Base-by-base conservation (phyloP, 163 green algal genomes). In the Volvox carteri region DNA sequence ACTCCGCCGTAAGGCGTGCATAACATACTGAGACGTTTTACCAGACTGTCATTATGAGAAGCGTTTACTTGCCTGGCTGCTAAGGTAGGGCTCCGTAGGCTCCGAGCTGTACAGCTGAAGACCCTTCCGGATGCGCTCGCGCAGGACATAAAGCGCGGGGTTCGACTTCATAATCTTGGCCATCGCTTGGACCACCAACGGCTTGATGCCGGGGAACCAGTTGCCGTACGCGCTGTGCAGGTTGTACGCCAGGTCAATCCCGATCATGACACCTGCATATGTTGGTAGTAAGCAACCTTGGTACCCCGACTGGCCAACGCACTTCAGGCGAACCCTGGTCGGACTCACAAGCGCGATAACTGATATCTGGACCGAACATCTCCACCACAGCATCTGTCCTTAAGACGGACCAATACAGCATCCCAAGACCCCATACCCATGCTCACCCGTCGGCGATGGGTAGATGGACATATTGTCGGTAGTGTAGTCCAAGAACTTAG, bases 381-480 rank as follows among this genome's bases (percentile, higher is more conserved):
- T n/a, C n/a, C n/a, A n/a, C n/a, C n/a, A n/a, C n/a, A n/a, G n/a
- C n/a, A n/a, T n/a, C n/a, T n/a, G n/a, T n/a, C n/a, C n/a, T n/a
- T n/a, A n/a, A n/a, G n/a, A n/a, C n/a, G n/a, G n/a, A n/a, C n/a
- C n/a, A n/a, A n/a, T n/a, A n/a, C n/a, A n/a, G n/a, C n/a, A n/a
- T n/a, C n/a, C n/a, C n/a, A n/a, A n/a, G n/a, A n/a, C n/a, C n/a
- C n/a, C n/a, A n/a, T n/a, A n/a, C n/a, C n/a, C n/a, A 25, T 44
- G 30, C 88, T 48, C 50, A 92, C 89, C 97, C 23, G 97, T 99
- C 54, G 98, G 97, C 19, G 96, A 98, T 25, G 98, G 98, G 95
- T 99, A 99, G 94, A 99, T 98, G 90, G 95, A 98, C 98, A 99
- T 99, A 96, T 99, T 99, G 93, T 99, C 98, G 3, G 97, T 99